Base-by-base conservation (phyloP, 2,329 filamentous ascomycete species). In the Samsoniella hepiali region DNA sequence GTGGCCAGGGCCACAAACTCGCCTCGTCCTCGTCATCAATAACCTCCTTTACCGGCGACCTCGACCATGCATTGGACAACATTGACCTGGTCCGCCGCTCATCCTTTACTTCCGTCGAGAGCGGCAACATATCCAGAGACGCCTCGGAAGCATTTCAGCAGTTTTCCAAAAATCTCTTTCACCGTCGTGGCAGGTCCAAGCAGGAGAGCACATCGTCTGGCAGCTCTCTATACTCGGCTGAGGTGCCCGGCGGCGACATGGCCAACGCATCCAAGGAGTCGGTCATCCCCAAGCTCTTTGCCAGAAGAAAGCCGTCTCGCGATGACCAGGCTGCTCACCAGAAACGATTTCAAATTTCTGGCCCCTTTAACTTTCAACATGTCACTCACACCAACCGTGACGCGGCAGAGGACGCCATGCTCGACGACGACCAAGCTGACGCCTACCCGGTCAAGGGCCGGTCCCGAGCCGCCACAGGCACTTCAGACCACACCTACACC, bases 291-390 rank as follows among this genome's bases (percentile, higher is more conserved):
- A 77, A 78, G 10, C 74, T 87, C 51, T 85, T 87, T 64, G 73
- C 78, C 50, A 78, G 84, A 58, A 79, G 84, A 61, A 82, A 80
- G 67, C 68, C 69, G 11, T 72, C 73, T 34, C 73, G 75, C 27
- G 75, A 77, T 51, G 74, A 77, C 32, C 65, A 69, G 55, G 58
- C 67, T 58, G 10, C 42, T 34, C 32, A 44, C 4, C 67, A 72
- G 60, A 81, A 73, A 68, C 81, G 78, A 66, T 70, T 81, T 57
- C 80, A 82, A 61, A 89, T 89, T 61, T 89, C 86, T 1, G 82
- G 78, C 1, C 86, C 86, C 3, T 88, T 86, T 73, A 88, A 88
- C 75, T 89, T 89, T 65, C 85, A 88, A 70, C 86, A 89, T 72
- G 78, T 89, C 40, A 81, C 83, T 4, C 85, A 88, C 70, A 85